These are phyloP conservation scores for Coemansia brasiliensis DNA, from an alignment of 192 early-diverging fungal genomes.

Conservation along the genomic window DNA sequence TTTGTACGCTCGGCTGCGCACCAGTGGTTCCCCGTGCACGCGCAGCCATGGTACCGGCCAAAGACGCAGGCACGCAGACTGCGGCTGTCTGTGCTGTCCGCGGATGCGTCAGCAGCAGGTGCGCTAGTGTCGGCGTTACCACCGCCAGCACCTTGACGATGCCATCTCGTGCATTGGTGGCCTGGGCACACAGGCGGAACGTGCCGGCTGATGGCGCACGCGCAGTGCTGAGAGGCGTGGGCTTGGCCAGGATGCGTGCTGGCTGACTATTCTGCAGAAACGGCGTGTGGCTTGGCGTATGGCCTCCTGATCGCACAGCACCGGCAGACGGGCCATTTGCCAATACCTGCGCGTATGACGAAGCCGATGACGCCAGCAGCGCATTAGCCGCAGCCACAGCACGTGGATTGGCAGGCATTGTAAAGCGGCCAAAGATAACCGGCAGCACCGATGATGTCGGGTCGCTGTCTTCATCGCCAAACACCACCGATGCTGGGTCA, in stretches of 20 bases:
- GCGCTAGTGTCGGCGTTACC: slow-evolving; percentile 43
- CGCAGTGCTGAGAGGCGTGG: slow-evolving; percentile 38
- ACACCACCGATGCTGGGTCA: slow-evolving; percentile 24
- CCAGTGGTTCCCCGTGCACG: not conserved
- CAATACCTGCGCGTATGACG: slow-evolving; percentile 31
- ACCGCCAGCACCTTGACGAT: slow-evolving; percentile 15
- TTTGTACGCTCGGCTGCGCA: too few relatives aligned
- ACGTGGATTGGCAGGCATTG: slow-evolving; percentile 31
- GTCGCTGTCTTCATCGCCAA: slow-evolving; percentile 18
- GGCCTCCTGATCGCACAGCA: slow-evolving; percentile 1
- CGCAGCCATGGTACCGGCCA: slow-evolving; percentile 18
- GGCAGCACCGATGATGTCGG: slow-evolving; percentile 37
- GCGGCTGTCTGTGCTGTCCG: slow-evolving; percentile 18
- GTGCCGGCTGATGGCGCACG: slow-evolving; percentile 9
- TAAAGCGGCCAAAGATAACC: slow-evolving; percentile 47
- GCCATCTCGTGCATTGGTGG: slow-evolving; percentile 3
- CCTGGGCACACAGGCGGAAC: slow-evolving; percentile 30
- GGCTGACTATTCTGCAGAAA: slow-evolving; percentile 13
- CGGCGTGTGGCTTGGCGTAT: slow-evolving; percentile 23
- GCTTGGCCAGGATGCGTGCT: slow-evolving; percentile 35
- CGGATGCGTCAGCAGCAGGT: slow-evolving; percentile 31
- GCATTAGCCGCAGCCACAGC: slow-evolving; percentile 39
- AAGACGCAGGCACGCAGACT: slow-evolving; percentile 38
- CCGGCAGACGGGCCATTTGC: not conserved
- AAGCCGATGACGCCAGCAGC: slow-evolving; percentile 31